These are phyloP conservation scores for Cryptosporidium xiaoi DNA, from an alignment of 169 alveolate genomes.

Conservation along the genomic window DNA sequence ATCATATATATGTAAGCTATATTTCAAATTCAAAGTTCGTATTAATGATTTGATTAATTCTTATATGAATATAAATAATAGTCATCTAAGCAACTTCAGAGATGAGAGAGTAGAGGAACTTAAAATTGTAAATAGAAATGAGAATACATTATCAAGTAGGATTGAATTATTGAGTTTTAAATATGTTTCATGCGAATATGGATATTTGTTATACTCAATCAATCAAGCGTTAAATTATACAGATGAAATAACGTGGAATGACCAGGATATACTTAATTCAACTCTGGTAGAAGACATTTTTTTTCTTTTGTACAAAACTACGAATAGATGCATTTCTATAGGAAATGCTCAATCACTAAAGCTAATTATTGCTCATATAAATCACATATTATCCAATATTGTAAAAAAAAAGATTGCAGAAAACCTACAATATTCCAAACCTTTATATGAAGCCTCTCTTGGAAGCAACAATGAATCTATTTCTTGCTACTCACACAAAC, in stretches of 20 bases:
- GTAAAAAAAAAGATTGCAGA: constrained; percentile 35
- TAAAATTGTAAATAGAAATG: neutral
- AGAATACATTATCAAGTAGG: neutral
- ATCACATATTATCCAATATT: constrained; percentile 34
- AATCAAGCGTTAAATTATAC: constrained; percentile 51
- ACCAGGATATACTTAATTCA: constrained; percentile 47
- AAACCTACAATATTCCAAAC: constrained; percentile 46
- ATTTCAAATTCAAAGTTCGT: constrained; percentile 54
- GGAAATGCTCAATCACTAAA: constrained; percentile 40
- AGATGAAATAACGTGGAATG: constrained; percentile 63
- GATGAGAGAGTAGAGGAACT: neutral
- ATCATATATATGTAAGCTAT: constrained; percentile 28
- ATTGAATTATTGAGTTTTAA: constrained; percentile 45
- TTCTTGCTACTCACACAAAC: constrained; percentile 3
- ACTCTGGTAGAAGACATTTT: constrained; percentile 63
- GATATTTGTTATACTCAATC: constrained; percentile 42
- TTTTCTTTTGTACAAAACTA: constrained; percentile 59
- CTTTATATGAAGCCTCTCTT: constrained; percentile 43
- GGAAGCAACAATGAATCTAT: constrained; percentile 62
- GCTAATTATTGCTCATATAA: constrained; percentile 30
- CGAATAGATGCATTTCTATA: constrained; percentile 46
- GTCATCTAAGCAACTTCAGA: neutral
- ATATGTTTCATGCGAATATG: constrained; percentile 71
- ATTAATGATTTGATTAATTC: constrained; percentile 40
- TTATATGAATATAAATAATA: neutral